Base-by-base conservation (phyloP, 1,139 yeast species). In the Debaryomycetaceae sp. region DNA sequence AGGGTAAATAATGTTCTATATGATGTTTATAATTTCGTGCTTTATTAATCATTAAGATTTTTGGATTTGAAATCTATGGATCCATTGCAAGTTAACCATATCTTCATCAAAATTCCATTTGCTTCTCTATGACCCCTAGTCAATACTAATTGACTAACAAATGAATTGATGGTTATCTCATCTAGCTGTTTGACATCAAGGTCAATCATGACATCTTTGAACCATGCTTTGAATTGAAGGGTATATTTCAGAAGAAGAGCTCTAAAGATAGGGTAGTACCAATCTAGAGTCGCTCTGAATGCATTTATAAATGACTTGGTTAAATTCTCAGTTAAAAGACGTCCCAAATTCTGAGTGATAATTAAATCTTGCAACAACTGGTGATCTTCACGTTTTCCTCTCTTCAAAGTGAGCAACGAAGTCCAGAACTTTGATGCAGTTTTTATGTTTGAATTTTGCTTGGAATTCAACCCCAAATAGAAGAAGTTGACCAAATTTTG, bases 361-460 rank as follows among this genome's bases (percentile, higher is more conserved):
- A 78, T 55, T 13, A 78, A 45, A 3, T 57, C 48, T 33, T 64
- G 63, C 0, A 78, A 56, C 0, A 51, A 45, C 2, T 64, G 67
- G 23, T 75, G 75, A 49, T 83, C 87, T 17, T 68, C 65, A 24
- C 66, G 62, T 4, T 68, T 65, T 4, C 87, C 87, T 49, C 71
- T 72, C 52, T 78, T 78, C 53, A 83, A 67, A 27, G 73, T 65
- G 2, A 87, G 56, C 9, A 85, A 59, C 29, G 72, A 69, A 3
- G 70, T 68, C 95, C 95, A 88, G 54, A 88, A 87, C 49, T 77
- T 75, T 44, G 80, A 71, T 0, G 80, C 72, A 0, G 89, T 72
- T 49, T 80, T 79, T 38, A 88, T 64, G 2, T 87, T 78, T 54
- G 84, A 81, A 43, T 84, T 73, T 59, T 88, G 96, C 42, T 75